Evolutionary conservation across 306 rosid species (phyloP).

Genomic region (Senna tora): DNA sequence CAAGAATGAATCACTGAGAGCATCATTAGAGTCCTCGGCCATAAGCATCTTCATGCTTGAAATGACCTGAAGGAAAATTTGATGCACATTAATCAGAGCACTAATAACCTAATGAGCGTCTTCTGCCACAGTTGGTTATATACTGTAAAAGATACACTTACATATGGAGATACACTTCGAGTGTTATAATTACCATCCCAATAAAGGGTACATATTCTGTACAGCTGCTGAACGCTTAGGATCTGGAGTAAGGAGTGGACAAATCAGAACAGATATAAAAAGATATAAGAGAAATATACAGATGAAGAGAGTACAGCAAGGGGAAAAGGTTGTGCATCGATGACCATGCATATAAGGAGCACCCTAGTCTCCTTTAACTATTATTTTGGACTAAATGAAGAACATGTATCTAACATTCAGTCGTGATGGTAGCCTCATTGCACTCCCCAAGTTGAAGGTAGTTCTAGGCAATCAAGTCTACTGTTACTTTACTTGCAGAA

Average conservation of each 20-base stretch:
- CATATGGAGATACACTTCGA: constrained; percentile 87
- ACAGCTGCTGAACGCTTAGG: constrained; percentile 91
- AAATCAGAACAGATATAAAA: constrained; percentile 14
- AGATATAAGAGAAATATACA: constrained; percentile 20
- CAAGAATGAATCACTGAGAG: constrained; percentile 80
- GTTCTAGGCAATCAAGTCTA: constrained; percentile 22
- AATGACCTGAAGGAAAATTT: constrained; percentile 62
- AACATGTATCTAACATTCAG: constrained; percentile 22
- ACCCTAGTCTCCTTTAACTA: constrained; percentile 24
- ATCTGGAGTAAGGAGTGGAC: constrained; percentile 53
- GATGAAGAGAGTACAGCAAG: neutral
- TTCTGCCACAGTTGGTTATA: constrained; percentile 2
- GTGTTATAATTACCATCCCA: constrained; percentile 93
- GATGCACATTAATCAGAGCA: constrained; percentile 34
- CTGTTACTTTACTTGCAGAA: constrained; percentile 24
- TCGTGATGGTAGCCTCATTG: constrained; percentile 25
- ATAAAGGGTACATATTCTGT: constrained; percentile 89
- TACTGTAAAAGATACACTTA: constrained; percentile 42
- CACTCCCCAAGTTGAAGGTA: constrained; percentile 22
- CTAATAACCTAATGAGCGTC: constrained; percentile 24
- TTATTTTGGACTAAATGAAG: constrained; percentile 20
- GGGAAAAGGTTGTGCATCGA: constrained; percentile 2
- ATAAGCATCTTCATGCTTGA: constrained; percentile 84
- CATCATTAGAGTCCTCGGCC: constrained; percentile 80
- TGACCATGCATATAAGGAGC: constrained; percentile 14